Conservation (phyloP, 306 rosid genomes). For the Quercus agrifolia region DNA sequence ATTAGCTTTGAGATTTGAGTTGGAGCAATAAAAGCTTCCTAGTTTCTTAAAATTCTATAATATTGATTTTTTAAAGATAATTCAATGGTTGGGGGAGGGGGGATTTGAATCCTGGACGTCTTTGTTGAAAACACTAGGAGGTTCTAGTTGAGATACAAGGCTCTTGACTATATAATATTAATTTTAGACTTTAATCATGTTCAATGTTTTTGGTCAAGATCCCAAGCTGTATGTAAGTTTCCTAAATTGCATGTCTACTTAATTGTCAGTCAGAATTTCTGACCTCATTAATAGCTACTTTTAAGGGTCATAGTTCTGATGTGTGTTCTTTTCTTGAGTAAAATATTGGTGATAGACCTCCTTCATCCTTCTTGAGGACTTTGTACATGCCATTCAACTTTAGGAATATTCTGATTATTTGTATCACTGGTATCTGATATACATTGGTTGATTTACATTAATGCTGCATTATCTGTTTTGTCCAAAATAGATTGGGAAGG, state of each 20-base stretch:
- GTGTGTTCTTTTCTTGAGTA: neutral
- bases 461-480: neutral
- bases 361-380: neutral
- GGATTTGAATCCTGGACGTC: too few relatives aligned
- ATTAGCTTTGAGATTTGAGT: neutral
- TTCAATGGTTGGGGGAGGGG: too few relatives aligned
- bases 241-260: neutral
- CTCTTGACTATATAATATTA: neutral
- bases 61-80: too few relatives aligned
- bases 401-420: neutral
- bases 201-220: neutral
- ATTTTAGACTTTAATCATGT: neutral
- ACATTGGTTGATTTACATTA: neutral
- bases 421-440: neutral
- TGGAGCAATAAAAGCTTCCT: constrained; percentile 8
- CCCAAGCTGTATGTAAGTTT: neutral
- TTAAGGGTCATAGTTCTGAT: neutral
- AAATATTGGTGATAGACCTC: neutral
- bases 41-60: neutral
- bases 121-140: too few relatives aligned
- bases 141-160: too few relatives aligned
- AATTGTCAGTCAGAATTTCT: neutral
- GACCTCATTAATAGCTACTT: neutral
- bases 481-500: neutral
- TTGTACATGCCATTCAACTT: neutral